Evolutionary conservation across 2,329 filamentous ascomycete genomes (phyloP), one percentile per base, ranked within the genome.

Genomic region (Aspergillus phoenicis): DNA sequence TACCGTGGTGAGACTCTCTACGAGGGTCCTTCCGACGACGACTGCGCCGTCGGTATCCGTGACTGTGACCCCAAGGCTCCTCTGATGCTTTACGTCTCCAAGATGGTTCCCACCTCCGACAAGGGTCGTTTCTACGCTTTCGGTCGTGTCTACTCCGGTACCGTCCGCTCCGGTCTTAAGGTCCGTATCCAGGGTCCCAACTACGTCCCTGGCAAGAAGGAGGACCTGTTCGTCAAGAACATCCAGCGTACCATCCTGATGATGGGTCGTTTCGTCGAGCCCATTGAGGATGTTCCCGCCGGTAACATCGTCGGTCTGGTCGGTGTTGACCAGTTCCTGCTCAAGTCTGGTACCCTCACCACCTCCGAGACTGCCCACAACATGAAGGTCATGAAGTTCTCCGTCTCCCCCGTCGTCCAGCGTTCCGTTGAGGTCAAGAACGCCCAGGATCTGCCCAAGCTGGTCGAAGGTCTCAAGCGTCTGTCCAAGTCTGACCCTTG

Each of bases 311-410:
- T 97, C 76, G 95, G 95, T 87, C 88, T 99, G 76, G 95, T 99
- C 78, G 95, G 95, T 89, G 92, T 99, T 74, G 95, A 99, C 81
- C 95, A 99, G 89, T 99, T 98, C 91, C 87, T 99, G 87, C 93
- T 99, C 86, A 99, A 99, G 90, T 98, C 95, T 80, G 95, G 95
- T 90, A 99, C 95, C 77, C 91, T 99, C 75, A 97, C 93, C 83
- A 98, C 94, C 80, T 89, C 87, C 79, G 95, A 99, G 72, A 96
- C 92, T 70, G 94, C 95, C 80, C 95, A 99, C 90, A 99, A 99
- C 90, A 85, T 99, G 77, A 98, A 98, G 90, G 95, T 99, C 84
- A 99, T 99, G 95, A 98, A 97, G 87, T 99, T 99, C 91, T 99
- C 95, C 78, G 95, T 99, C 80, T 98, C 95, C 64, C 95, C 95